phyloP scores from a whole-genome alignment of 805 yeast genomes.

The Candida yuanshanica region DNA sequence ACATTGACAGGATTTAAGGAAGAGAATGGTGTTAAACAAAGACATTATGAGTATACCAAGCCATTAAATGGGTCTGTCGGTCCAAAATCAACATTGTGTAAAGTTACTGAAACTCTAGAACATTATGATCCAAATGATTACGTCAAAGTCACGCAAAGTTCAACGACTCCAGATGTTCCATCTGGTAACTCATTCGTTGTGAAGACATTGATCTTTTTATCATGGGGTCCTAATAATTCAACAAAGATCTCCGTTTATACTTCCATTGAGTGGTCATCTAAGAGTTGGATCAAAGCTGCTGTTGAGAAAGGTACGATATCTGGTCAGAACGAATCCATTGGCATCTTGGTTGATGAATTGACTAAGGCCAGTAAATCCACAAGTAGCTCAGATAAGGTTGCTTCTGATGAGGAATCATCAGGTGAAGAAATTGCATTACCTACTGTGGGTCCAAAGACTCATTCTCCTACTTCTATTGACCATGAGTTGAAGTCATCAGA shows the following conservation, averaged over 20 bases:
- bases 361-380: slow-evolving; percentile 6
- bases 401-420: slow-evolving; percentile 15
- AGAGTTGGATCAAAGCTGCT: slow-evolving; percentile 73
- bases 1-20: slow-evolving; percentile 37
- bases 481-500: slow-evolving; percentile 45
- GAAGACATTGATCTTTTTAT: slow-evolving; percentile 47
- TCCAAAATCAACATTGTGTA: slow-evolving; percentile 68
- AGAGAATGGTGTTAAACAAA: slow-evolving; percentile 26
- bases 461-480: slow-evolving; percentile 38
- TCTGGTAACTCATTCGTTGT: slow-evolving; percentile 66
- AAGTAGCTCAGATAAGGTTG: slow-evolving; percentile 6
- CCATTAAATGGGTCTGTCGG: slow-evolving; percentile 68
- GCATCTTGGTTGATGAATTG: slow-evolving; percentile 41
- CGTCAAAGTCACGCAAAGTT: slow-evolving; percentile 47
- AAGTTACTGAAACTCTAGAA: slow-evolving; percentile 54
- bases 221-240: slow-evolving; percentile 56
- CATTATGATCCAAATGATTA: slow-evolving; percentile 42
- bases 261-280: slow-evolving; percentile 63
- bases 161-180: slow-evolving; percentile 80
- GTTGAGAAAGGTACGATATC: slow-evolving; percentile 69
- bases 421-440: slow-evolving; percentile 23
- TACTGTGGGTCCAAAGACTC: slow-evolving; percentile 31
- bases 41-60: slow-evolving; percentile 54
- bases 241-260: slow-evolving; percentile 52
- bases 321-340: slow-evolving; percentile 61